These are phyloP conservation scores for Piloderma croceum DNA, from an alignment of 768 basidiomycete species.

Conservation along the genomic window DNA sequence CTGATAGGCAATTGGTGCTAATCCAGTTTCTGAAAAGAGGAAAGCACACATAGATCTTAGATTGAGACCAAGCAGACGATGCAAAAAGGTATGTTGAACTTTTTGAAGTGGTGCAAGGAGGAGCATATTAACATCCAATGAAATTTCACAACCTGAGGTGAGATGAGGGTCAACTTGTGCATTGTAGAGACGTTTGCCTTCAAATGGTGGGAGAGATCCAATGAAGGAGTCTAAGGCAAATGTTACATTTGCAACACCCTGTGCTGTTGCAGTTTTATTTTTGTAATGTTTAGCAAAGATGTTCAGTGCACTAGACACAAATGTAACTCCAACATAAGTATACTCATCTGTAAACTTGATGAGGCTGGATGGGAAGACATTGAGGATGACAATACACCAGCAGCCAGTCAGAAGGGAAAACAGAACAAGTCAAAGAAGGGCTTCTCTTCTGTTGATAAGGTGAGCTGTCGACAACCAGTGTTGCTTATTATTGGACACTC, in stretches of 20 bases:
- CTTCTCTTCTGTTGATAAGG: too few relatives aligned
- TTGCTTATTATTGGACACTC: too few relatives aligned
- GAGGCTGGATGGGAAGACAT: too few relatives aligned
- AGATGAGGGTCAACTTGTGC: slow-evolving; percentile 8
- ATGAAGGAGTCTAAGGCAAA: slow-evolving; percentile 8
- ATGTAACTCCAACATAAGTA: slow-evolving; percentile 4
- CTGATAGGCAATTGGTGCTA: slow-evolving; percentile 6
- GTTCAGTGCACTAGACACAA: slow-evolving; percentile 3
- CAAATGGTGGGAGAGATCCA: slow-evolving; percentile 7
- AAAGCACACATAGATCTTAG: background rate
- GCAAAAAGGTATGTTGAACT: slow-evolving; percentile 12
- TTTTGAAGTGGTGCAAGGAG: slow-evolving; percentile 7
- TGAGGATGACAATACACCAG: too few relatives aligned
- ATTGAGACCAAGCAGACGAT: slow-evolving; percentile 3
- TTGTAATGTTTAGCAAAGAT: slow-evolving; percentile 10
- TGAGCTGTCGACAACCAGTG: too few relatives aligned
- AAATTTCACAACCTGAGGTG: slow-evolving; percentile 12
- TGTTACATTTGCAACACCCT: slow-evolving; percentile 4
- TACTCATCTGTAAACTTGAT: too few relatives aligned
- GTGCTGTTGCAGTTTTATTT: slow-evolving; percentile 9
- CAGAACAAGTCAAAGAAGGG: too few relatives aligned
- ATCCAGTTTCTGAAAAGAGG: slow-evolving; percentile 9
- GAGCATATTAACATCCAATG: slow-evolving; percentile 9
- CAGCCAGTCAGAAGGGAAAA: too few relatives aligned
- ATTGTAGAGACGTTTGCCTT: slow-evolving; percentile 7